Base-by-base conservation (phyloP, 192 early-diverging fungal species). In the Geranomyces variabilis region DNA sequence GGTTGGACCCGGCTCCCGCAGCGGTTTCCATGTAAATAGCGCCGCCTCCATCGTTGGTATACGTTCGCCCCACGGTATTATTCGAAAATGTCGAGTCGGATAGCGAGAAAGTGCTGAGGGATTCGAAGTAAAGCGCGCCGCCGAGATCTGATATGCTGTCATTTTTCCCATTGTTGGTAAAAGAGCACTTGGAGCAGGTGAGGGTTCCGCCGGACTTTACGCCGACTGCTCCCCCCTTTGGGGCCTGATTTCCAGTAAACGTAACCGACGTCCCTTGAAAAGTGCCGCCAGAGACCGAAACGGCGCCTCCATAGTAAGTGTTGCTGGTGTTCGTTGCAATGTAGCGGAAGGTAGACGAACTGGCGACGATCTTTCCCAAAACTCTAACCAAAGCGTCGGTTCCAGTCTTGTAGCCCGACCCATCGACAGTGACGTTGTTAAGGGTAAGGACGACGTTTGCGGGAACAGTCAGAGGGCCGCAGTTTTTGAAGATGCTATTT, bases 341-440 rank as follows among this genome's bases (percentile, higher is more conserved):
- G 17, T 60, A 28, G 21, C 29, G 58, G 17, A 60, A 60, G 5
- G 17, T 34, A 7, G 58, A 33, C 2, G 15, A 19, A 7, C 9
- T 60, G 29, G 58, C 22, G 17, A 60, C 58, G 4, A 60, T 17
- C 17, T 28, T 33, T 19, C 28, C 31, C 21, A 26, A 33, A 19
- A 60, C 31, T 33, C 58, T 19, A 19, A 60, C 29, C 58, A 60
- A 29, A 29, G 58, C 58, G 31, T 60, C 28, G 58, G 22, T 33
- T 7, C 17, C 58, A 26, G 22, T 60, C 21, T 19, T 19, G 28
- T 19, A 29, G 8, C 29, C 58, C 5, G 24, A 33, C 31, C 58
- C 58, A 34, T 60, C 58, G 17, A 60, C 29, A 3, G 31, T 33
- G 4, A 60, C 58, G 17, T 60, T 60, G 29, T 31, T 33, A 19